Percentiles rank a stretch among this genome's conserved stretches.
These are phyloP conservation scores for cucumber (Cucumis sativus) DNA, from an alignment of 306 rosid genomes.

Conservation along the genomic window Cucumber_9930_V3 NC_026656.2:17589501-17590000, in stretches of 20 bases:
- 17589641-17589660: conserved; percentile 86
- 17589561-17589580: conserved; percentile 45
- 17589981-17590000: background rate
- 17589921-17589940: background rate
- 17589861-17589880: background rate
- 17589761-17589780: background rate
- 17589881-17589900: background rate
- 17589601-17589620: conserved; percentile 93
- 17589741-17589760: background rate
- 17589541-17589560: conserved; percentile 40
- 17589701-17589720: background rate
- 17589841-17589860: background rate
- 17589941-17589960: background rate
- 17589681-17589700: background rate
- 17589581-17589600: conserved; percentile 70
- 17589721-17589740: background rate
- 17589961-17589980: background rate
- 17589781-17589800: background rate
- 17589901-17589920: background rate
- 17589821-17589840: background rate
- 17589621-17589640: conserved; percentile 89
- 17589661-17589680: conserved; percentile 11
- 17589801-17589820: background rate
- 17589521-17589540: conserved; percentile 41
- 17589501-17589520: conserved; percentile 23